Evolutionary conservation across 176 grass and related monocot genomes (phyloP).

Genomic region (Otatea glauca): DNA sequence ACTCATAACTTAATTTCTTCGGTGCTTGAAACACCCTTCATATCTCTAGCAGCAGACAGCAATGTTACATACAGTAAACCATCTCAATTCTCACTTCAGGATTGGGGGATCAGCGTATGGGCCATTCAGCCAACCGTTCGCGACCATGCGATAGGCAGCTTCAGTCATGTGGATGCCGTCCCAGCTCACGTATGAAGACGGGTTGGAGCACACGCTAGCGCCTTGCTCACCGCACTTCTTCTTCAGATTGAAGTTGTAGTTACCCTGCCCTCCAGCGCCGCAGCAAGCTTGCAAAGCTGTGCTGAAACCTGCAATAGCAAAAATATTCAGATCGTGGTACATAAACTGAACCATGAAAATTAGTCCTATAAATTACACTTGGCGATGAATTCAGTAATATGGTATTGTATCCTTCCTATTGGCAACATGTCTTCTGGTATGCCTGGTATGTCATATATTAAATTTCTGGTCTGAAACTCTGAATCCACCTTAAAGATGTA

Average conservation of each 20-base stretch:
- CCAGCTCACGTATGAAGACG: slow-evolving; percentile 78
- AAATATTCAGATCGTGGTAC: slow-evolving; percentile 19
- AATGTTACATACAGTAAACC: slow-evolving; percentile 38
- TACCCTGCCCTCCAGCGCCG: slow-evolving; percentile 66
- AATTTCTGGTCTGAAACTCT: not conserved
- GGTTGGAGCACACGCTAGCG: slow-evolving; percentile 62
- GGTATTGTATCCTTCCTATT: not conserved
- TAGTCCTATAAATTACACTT: not conserved
- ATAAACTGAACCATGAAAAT: not conserved
- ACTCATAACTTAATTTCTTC: slow-evolving; percentile 48
- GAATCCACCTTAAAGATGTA: not conserved
- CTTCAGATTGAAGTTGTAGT: slow-evolving; percentile 91
- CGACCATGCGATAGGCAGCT: slow-evolving; percentile 69
- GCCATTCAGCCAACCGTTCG: slow-evolving; percentile 80
- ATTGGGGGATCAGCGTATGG: slow-evolving; percentile 83
- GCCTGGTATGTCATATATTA: too few relatives aligned
- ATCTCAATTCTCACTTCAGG: slow-evolving; percentile 51
- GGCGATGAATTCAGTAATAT: not conserved
- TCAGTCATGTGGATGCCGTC: slow-evolving; percentile 98
- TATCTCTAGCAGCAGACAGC: slow-evolving; percentile 29
- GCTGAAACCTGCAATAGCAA: slow-evolving; percentile 61
- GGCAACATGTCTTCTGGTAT: not conserved
- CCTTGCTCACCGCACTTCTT: slow-evolving; percentile 81
- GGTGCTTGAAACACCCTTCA: slow-evolving; percentile 29
- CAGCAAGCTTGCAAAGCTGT: slow-evolving; percentile 72